These are phyloP conservation scores for Serendipita sp. DNA, from an alignment of 768 basidiomycete genomes.

Conservation along the genomic window DNA sequence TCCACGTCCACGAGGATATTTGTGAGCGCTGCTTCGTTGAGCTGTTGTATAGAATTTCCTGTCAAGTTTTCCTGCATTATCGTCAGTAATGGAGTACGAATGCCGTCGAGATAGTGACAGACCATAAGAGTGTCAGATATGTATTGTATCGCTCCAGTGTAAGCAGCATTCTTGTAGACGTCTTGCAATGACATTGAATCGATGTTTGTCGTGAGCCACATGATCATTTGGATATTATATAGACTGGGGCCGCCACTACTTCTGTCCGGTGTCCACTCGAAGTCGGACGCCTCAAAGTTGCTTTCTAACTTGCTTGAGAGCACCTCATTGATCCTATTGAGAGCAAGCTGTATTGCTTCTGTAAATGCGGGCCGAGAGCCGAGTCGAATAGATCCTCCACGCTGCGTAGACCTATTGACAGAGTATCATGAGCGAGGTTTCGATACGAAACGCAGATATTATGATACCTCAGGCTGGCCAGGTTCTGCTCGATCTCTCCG, in stretches of 20 bases:
- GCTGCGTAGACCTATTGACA: constrained; percentile 51
- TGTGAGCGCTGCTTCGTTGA: constrained; percentile 82
- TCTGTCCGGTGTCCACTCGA: constrained; percentile 72
- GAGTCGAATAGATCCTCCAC: constrained; percentile 67
- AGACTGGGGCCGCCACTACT: constrained; percentile 72
- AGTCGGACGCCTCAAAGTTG: constrained; percentile 90
- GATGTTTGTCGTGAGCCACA: constrained; percentile 92
- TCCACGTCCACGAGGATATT: constrained; percentile 76
- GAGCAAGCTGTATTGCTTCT: constrained; percentile 49
- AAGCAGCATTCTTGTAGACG: constrained; percentile 75
- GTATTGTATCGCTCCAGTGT: constrained; percentile 73
- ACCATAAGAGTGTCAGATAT: constrained; percentile 85
- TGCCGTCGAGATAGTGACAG: constrained; percentile 15
- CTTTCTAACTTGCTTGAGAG: constrained; percentile 88
- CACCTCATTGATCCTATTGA: constrained; percentile 59
- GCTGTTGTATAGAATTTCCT: constrained; percentile 53
- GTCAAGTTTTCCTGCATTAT: constrained; percentile 52
- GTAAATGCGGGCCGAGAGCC: constrained; percentile 42
- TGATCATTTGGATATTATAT: constrained; percentile 89
- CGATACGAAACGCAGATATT: background rate
- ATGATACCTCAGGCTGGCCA: constrained; percentile 63
- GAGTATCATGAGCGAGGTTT: background rate
- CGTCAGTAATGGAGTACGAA: background rate
- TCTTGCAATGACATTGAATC: constrained; percentile 79
- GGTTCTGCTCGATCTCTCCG: constrained; percentile 65